Base-by-base conservation (phyloP, 768 basidiomycete species). In the Kockovaella imperatae region DNA sequence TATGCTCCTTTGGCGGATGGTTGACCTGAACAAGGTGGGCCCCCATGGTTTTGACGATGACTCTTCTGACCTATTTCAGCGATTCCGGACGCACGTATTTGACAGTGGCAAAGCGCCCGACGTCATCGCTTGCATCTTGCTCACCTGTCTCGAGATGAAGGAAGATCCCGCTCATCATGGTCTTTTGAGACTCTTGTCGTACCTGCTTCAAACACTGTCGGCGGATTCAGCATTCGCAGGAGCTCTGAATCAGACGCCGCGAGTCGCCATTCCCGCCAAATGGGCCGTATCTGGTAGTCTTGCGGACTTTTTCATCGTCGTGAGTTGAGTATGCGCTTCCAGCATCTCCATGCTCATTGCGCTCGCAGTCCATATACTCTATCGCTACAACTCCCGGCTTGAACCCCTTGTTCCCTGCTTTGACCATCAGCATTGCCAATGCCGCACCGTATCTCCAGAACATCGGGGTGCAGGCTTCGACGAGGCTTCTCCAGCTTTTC, bases 131-230 rank as follows among this genome's bases (percentile, higher is more conserved):
- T 83, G 86, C 68, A 77, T 93, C 29, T 72, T 95, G 13, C 83
- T 84, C 59, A 84, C 84, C 65, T 80, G 80, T 41, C 75, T 95
- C 23, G 87, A 91, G 52, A 82, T 89, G 63, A 95, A 95, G 70
- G 91, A 96, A 63, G 88, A 87, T 72, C 85, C 89, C 89, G 90
- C 90, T 57, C 86, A 91, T 73, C 86, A 93, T 56, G 90, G 90
- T 0, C 74, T 95, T 8, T 86, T 90, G 62, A 80, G 93, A 49
- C 82, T 86, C 4, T 74, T 91, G 26, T 88, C 88, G 3, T 96
- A 93, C 70, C 83, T 95, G 52, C 75, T 97, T 4, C 95, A 97
- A 64, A 83, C 86, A 3, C 72, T 99, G 29, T 91, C 90, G 2
- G 83, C 89, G 0, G 88, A 95, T 58, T 76, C 79, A 25, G 74